Conservation (phyloP, 495 filamentous ascomycete species). For the Aspergillus bertholletiae region DNA sequence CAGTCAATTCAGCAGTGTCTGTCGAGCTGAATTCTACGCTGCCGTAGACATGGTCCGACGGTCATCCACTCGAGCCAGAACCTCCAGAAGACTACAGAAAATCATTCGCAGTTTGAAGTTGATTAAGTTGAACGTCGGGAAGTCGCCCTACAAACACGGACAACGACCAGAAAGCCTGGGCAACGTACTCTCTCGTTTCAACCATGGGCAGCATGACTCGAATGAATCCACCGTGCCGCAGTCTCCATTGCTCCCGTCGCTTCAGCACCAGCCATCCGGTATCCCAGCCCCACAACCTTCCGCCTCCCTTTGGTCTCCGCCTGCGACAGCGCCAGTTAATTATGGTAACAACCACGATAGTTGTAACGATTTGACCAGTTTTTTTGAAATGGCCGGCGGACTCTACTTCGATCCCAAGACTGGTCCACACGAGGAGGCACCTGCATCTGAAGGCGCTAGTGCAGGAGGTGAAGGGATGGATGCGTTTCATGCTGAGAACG, state of each 20-base stretch:
- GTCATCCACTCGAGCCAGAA: slow-evolving; percentile 37
- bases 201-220: neutral
- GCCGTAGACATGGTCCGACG: slow-evolving; percentile 76
- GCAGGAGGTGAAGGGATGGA: slow-evolving; percentile 17
- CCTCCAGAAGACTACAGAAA: slow-evolving; percentile 36
- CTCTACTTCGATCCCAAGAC: slow-evolving; percentile 31
- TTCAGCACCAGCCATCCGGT: slow-evolving; percentile 6
- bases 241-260: slow-evolving; percentile 4
- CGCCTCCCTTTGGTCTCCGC: slow-evolving; percentile 21
- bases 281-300: slow-evolving; percentile 14
- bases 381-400: slow-evolving; percentile 42
- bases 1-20: slow-evolving; percentile 61
- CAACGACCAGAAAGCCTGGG: neutral
- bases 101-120: slow-evolving; percentile 37
- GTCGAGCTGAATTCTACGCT: slow-evolving; percentile 75
- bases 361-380: slow-evolving; percentile 40
- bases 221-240: neutral
- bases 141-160: neutral
- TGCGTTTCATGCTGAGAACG: slow-evolving; percentile 38
- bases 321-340: slow-evolving; percentile 2
- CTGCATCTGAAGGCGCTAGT: slow-evolving; percentile 4
- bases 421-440: slow-evolving; percentile 1
- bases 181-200: neutral
- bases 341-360: slow-evolving; percentile 15
- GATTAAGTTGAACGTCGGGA: slow-evolving; percentile 25